Base-by-base conservation (phyloP, 257 asterid genomes). In the Fraxinus americana region DNA sequence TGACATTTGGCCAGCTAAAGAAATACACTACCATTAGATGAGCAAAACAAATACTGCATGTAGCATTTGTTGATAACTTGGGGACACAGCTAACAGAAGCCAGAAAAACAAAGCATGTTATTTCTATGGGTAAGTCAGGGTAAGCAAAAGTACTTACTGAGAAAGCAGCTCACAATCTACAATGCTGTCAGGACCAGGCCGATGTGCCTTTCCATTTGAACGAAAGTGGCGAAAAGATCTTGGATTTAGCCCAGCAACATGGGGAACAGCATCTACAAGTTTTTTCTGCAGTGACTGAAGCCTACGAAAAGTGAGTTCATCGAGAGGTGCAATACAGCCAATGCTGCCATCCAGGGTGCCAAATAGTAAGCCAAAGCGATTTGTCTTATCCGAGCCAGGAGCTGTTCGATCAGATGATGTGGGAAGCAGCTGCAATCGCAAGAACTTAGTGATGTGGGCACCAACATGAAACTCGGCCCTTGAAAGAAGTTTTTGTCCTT, bases 381-480 rank as follows among this genome's bases (percentile, higher is more conserved):
- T 93, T 0, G 97, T 93, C 90, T 95, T 95, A 78, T 95, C 99
- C 39, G 98, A 91, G 71, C 89, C 95, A 27, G 92, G 83, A 78
- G 88, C 29, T 12, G 91, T 79, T 76, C 92, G 91, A 73, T 92
- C 97, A 48, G 87, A 84, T 39, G 91, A 82, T 35, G 94, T 84
- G 13, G 98, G 97, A 79, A 95, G 98, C 83, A 95, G 84, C 87
- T 87, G 98, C 83, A 95, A 80, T 79, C 99, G 92, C 82, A 93
- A 75, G 82, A 95, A 95, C 84, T 95, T 95, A 72, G 98, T 93
- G 83, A 93, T 86, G 32, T 91, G 97, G 74, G 98, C 90, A 35
- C 98, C 99, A 52, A 95, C 89, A 72, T 93, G 98, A 85, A 95
- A 95, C 90, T 95, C 99, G 2, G 99, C 98, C 85, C 97, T 90